Evolutionary conservation across 2,329 filamentous ascomycete species (phyloP).

Genomic region (Aphanoascus verrucosus): DNA sequence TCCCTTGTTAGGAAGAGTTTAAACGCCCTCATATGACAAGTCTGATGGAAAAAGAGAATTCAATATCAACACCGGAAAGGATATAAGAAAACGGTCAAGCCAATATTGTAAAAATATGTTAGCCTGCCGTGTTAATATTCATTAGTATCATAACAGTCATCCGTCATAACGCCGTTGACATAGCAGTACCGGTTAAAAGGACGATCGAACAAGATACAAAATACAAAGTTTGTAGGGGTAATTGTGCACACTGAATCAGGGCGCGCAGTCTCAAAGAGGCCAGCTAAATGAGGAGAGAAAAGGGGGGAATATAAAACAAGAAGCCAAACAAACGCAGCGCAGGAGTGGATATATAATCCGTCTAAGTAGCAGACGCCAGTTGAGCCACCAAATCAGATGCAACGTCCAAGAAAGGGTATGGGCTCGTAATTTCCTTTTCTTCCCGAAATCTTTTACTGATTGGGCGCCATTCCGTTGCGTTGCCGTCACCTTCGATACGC

Average conservation of each 20-base stretch:
- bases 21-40: no score
- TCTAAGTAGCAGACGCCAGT: slow-evolving; percentile 64
- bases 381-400: slow-evolving; percentile 88
- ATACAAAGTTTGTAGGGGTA: no score
- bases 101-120: not conserved
- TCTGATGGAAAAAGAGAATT: not conserved
- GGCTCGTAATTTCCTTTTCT: slow-evolving; percentile 89
- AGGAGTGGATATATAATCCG: not conserved
- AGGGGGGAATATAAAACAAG: not conserved
- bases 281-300: not conserved
- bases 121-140: not conserved
- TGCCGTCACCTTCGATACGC: slow-evolving; percentile 29
- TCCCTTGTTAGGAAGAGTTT: not conserved
- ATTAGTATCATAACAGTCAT: slow-evolving; percentile 4
- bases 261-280: not conserved
- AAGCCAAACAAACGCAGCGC: not conserved
- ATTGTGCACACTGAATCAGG: no score
- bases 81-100: not conserved
- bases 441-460: slow-evolving; percentile 43
- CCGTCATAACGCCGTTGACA: not conserved
- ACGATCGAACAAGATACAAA: no score
- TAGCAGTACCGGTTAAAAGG: no score
- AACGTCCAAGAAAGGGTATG: slow-evolving; percentile 92
- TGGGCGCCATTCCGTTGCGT: slow-evolving; percentile 38
- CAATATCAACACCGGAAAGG: not conserved